These are phyloP conservation scores for Pythium grandisporangium DNA, from an alignment of 352 stramenopile genomes.

Conservation along the genomic window DNA sequence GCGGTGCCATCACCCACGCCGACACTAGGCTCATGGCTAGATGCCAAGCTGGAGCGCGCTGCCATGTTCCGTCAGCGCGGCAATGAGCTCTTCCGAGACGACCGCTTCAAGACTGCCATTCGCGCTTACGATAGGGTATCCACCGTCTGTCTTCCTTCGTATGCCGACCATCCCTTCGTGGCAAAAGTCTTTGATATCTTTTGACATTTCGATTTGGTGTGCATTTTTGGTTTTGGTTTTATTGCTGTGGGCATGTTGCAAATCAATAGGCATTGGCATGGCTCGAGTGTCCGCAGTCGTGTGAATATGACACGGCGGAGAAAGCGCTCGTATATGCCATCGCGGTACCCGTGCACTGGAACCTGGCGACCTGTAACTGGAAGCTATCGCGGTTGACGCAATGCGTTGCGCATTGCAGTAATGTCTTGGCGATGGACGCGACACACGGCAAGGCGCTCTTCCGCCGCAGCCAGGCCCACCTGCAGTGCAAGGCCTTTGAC, in stretches of 20 bases:
- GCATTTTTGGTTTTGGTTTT: background rate
- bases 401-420: conserved; percentile 41
- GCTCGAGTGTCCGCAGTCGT: conserved; percentile 34
- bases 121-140: conserved; percentile 27
- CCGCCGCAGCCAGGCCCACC: conserved; percentile 50
- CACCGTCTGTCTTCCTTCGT: background rate
- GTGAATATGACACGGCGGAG: conserved; percentile 30
- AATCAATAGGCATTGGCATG: conserved; percentile 34
- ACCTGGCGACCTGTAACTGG: conserved; percentile 55
- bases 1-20: no score
- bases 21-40: conserved; percentile 45
- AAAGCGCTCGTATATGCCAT: conserved; percentile 18
- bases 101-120: conserved; percentile 19
- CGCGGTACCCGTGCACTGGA: conserved; percentile 37
- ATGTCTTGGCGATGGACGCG: conserved; percentile 29
- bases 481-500: conserved; percentile 43
- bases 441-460: conserved; percentile 55
- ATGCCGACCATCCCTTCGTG: no score
- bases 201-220: no score
- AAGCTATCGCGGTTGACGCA: conserved; percentile 26
- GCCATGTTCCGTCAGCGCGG: conserved; percentile 32
- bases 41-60: conserved; percentile 35
- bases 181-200: no score
- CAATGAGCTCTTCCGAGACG: conserved; percentile 44
- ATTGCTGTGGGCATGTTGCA: background rate